Percentiles rank a stretch among this genome's conserved stretches.
Evolutionary conservation across 768 basidiomycete species (phyloP).

Genomic region (Mycena venus): DNA sequence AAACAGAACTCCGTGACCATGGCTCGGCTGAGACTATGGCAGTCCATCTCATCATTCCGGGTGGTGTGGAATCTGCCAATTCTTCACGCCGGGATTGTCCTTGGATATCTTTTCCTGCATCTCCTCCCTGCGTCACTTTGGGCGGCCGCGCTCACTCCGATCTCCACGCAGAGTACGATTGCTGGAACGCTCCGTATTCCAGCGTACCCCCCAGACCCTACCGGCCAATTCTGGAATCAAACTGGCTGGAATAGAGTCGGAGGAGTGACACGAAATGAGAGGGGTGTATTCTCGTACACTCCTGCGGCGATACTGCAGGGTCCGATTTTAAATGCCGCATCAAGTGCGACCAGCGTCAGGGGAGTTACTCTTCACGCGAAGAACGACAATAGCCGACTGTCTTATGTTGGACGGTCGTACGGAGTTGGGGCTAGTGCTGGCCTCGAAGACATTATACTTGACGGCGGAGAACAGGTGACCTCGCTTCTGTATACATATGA

Average conservation of each 20-base stretch:
- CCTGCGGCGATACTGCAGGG: neutral
- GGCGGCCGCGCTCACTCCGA: neutral
- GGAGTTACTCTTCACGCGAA: neutral
- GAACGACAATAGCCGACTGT: conserved; percentile 1
- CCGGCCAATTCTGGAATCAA: neutral
- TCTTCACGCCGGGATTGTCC: neutral
- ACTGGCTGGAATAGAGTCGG: neutral
- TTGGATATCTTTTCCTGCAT: neutral
- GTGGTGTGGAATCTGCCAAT: neutral
- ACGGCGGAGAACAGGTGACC: neutral
- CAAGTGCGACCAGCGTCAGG: neutral
- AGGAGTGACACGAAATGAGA: neutral
- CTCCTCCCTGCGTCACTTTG: conserved; percentile 3
- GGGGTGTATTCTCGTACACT: conserved; percentile 4
- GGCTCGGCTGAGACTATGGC: neutral
- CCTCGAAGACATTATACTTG: neutral
- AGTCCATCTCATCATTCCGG: neutral
- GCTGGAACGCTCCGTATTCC: neutral
- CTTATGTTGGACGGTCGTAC: neutral
- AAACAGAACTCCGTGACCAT: neutral
- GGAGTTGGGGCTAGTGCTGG: conserved; percentile 2
- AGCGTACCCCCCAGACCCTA: neutral
- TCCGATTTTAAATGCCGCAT: neutral
- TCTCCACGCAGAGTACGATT: neutral
- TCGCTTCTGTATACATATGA: neutral